Base-by-base conservation (phyloP, 2,329 filamentous ascomycete species). In the Sporothrix variecibatus region DNA sequence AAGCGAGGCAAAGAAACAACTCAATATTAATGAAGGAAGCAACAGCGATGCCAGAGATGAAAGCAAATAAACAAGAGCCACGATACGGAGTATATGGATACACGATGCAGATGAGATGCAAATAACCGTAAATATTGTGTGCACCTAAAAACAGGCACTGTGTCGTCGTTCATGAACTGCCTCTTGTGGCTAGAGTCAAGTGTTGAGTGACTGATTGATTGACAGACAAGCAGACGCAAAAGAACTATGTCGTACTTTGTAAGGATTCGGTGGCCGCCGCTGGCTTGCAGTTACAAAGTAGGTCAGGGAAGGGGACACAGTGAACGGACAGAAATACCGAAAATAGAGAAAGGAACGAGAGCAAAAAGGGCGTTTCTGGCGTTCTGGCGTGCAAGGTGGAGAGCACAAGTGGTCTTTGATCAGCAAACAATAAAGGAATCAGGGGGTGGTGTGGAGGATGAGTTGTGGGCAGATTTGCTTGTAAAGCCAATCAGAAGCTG, bases 381-480 rank as follows among this genome's bases (percentile, higher is more conserved):
- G 43, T 49, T 49, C 43, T 49, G 40, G 62, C 38, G 62, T 67
- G 3, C 15, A 67, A 46, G 65, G 65, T 51, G 65, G 65, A 43
- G 65, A 23, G 26, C 51, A 23, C 26, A 56, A 31, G 17, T n/a
- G 43, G 65, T 53, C 26, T n/a, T 40, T 70, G 67, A 56, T 56
- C 46, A 70, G 46, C 49, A 26, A 68, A 28, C 65, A 34, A 70
- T 56, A 53, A 70, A 23, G 43, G 31, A 53, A 56, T 26, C 31
- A 56, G 46, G 49, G n/a, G 49, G 46, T 69, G 68, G 46, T 70
- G 69, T 43, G 51, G 69, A 46, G 69, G 53, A 40, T 60, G 51
- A n/a, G n/a, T 9, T 56, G 23, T 56, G 51, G 38, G 20, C 43
- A 11, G 17, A n/a, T 60, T 62, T 62, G 58, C 6, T 3, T 12